Conservation (phyloP, 148 eudicot species). For the Vaccinium macrocarpon region DNA sequence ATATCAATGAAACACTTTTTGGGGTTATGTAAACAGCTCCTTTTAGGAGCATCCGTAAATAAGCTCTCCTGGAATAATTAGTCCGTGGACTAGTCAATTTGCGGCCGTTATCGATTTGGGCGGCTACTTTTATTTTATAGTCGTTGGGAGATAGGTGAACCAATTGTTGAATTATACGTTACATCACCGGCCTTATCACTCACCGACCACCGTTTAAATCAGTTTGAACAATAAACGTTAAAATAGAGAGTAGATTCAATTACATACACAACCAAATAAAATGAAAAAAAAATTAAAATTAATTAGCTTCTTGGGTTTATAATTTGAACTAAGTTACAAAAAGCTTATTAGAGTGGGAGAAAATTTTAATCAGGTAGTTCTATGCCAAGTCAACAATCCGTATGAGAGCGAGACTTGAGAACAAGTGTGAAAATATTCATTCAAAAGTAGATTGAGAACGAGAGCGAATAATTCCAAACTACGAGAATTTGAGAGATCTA, state of each 20-base stretch:
- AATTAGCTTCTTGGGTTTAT: neutral
- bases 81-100: no score
- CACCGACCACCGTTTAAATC: neutral
- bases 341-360: neutral
- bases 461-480: neutral
- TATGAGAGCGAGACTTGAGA: neutral
- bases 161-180: neutral
- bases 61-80: no score
- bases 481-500: neutral
- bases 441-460: neutral
- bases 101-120: neutral
- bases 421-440: neutral
- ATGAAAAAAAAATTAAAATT: no score
- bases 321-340: neutral
- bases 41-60: no score
- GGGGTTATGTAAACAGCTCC: no score
- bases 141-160: no score
- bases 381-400: neutral
- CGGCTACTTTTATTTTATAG: no score
- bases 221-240: neutral
- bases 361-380: neutral
- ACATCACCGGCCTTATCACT: neutral
- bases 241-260: no score
- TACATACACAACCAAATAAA: neutral
- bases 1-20: no score